Base-by-base conservation (phyloP, 108 stramenopile genomes). In the Tribonema minus region DNA sequence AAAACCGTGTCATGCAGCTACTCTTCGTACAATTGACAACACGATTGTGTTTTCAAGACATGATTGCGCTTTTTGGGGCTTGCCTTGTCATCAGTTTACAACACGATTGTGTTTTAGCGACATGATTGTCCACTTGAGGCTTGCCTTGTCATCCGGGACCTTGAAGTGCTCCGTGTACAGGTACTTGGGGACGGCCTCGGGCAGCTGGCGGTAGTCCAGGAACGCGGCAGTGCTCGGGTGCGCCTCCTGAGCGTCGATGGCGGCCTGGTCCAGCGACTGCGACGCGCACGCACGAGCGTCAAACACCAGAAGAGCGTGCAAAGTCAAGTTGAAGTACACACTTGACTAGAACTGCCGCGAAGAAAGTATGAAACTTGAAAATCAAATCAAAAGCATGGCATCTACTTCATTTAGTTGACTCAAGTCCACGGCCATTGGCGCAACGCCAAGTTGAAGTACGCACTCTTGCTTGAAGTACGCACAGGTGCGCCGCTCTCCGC, bases 181-280 rank as follows among this genome's bases (percentile, higher is more conserved):
- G 58, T 7, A 36, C 34, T 59, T 58, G 1, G 68, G 68, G 54
- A 70, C 25, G 3, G 68, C 68, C 0, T 70, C 68, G n/a, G 68
- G 68, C 3, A 70, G 68, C 54, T 70, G 54, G 4, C 34, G 26
- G 58, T 70, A 70, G 68, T 70, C 68, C 23, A 70, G 54, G 68
- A 70, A 58, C 23, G 58, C 33, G 3, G 68, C 68, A n/a, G 32
- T 70, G 34, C 26, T 9, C 4, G 68, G 68, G 0, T 20, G 23
- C 25, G 32, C 35, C 54, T 36, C 15, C 54, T 58, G 34, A 33
- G 54, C 68, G 0, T n/a, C 2, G 0, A 58, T 4, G 4, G 68
- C 68, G 3, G 23, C 54, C 25, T 35, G 6, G 67, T 40, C 40
- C 67, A 68, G 30, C 36, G 40, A 41, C 67, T 68, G 60, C n/a